These are phyloP conservation scores for Solanum verrucosum DNA, from an alignment of 257 asterid species.

Conservation along the genomic window DNA sequence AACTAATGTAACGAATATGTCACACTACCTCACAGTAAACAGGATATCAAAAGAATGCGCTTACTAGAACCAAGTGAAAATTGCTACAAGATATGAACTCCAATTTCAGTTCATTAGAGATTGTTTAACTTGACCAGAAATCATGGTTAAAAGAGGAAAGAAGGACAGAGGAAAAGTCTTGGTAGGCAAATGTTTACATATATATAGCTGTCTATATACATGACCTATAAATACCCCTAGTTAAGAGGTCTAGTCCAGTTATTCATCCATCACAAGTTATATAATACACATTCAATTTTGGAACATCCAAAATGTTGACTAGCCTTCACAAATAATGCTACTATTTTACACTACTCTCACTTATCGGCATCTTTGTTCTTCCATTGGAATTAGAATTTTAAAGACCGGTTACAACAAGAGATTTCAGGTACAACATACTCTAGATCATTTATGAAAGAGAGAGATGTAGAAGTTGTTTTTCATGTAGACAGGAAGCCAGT, in stretches of 20 bases:
- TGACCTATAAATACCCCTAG: not conserved
- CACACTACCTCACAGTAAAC: not conserved
- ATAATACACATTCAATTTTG: not conserved
- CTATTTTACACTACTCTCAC: not conserved
- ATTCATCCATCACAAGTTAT: not conserved
- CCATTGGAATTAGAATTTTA: not conserved
- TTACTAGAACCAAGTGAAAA: not conserved
- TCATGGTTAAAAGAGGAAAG: not conserved
- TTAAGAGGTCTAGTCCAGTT: not conserved
- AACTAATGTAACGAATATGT: slow-evolving; percentile 26
- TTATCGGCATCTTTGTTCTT: not conserved
- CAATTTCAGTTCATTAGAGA: not conserved
- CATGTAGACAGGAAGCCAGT: not conserved
- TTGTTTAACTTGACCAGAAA: not conserved
- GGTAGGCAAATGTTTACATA: not conserved
- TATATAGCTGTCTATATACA: not conserved
- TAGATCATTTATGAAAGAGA: not conserved
- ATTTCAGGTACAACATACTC: not conserved
- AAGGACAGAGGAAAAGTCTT: not conserved
- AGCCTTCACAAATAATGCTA: not conserved
- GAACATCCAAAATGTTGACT: not conserved
- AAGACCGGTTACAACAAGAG: not conserved
- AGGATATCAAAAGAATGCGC: not conserved
- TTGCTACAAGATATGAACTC: not conserved
- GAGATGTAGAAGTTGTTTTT: not conserved